Conservation (phyloP, 441 rosid genomes). For the Gossypium davidsonii region DNA sequence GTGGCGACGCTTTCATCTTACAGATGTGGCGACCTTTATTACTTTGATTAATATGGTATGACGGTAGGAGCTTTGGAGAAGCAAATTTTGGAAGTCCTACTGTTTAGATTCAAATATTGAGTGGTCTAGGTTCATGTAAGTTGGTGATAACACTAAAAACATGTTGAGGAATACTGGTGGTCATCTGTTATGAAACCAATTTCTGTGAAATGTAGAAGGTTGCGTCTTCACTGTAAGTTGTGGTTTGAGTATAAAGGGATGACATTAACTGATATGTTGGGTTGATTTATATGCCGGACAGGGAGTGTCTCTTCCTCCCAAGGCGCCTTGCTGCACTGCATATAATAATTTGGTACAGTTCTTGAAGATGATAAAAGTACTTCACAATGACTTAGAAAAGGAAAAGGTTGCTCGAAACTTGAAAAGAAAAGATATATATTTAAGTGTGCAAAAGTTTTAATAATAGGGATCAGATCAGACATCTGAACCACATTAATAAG, state of each 20-base stretch:
- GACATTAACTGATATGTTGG: background rate
- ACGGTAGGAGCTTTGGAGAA: too few relatives aligned
- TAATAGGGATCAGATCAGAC: background rate
- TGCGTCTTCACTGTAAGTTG: background rate
- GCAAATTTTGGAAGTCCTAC: background rate
- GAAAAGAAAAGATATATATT: too few relatives aligned
- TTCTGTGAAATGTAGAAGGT: background rate
- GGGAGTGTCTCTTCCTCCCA: background rate
- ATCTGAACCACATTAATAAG: background rate
- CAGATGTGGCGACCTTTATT: too few relatives aligned
- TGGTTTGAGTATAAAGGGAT: background rate
- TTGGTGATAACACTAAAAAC: background rate
- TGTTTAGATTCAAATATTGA: background rate
- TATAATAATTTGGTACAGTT: background rate
- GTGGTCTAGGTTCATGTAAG: background rate
- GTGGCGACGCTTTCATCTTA: too few relatives aligned
- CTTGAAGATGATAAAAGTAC: background rate
- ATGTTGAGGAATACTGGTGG: background rate
- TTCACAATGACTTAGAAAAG: background rate
- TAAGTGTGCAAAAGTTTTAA: background rate
- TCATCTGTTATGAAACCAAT: background rate
- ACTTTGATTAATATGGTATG: too few relatives aligned
- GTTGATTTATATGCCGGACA: background rate
- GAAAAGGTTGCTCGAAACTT: too few relatives aligned
- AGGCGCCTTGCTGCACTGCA: background rate